A percentile compares a stretch with the other conserved stretches of the same genome.
These are phyloP conservation scores for Penicillium sp. DNA, from an alignment of 2,329 filamentous ascomycete species.

Conservation along the genomic window DNA sequence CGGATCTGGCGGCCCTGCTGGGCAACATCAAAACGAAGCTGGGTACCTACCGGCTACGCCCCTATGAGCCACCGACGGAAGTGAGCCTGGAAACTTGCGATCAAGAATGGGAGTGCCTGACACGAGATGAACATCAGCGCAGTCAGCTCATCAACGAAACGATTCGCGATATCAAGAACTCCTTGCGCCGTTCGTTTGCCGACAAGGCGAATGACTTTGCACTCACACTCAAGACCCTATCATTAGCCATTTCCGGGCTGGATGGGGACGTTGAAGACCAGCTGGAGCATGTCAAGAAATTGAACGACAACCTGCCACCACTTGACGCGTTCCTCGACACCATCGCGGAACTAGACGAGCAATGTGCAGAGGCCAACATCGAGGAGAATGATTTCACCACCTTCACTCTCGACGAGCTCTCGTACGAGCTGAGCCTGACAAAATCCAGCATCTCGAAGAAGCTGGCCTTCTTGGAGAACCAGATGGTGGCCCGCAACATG, in stretches of 20 bases:
- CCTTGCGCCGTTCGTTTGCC: slow-evolving; percentile 83
- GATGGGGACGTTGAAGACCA: slow-evolving; percentile 97
- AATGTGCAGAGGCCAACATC: slow-evolving; percentile 94
- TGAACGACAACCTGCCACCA: slow-evolving; percentile 79
- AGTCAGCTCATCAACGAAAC: slow-evolving; percentile 97
- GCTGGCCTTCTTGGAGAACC: slow-evolving; percentile 92
- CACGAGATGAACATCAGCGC: slow-evolving; percentile 77
- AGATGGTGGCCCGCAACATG: slow-evolving; percentile 97
- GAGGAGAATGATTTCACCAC: slow-evolving; percentile 99
- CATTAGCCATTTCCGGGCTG: slow-evolving; percentile 89
- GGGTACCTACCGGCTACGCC: slow-evolving; percentile 83
- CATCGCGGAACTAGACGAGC: slow-evolving; percentile 77
- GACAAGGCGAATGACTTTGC: slow-evolving; percentile 99
- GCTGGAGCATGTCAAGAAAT: slow-evolving; percentile 74
- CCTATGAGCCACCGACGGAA: slow-evolving; percentile 84
- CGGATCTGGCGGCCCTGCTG: slow-evolving; percentile 82
- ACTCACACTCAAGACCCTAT: slow-evolving; percentile 87
- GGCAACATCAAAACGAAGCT: slow-evolving; percentile 99
- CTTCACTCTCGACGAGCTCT: slow-evolving; percentile 93
- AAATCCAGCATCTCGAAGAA: slow-evolving; percentile 94
- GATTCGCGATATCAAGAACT: slow-evolving; percentile 97
- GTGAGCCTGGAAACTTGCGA: slow-evolving; percentile 79
- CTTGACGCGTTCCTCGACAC: slow-evolving; percentile 87
- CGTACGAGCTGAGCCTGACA: slow-evolving; percentile 87
- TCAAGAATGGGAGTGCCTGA: slow-evolving; percentile 71